These are phyloP conservation scores for Fusarium mundagurra DNA, from an alignment of 2,329 filamentous ascomycete genomes.

Conservation along the genomic window DNA sequence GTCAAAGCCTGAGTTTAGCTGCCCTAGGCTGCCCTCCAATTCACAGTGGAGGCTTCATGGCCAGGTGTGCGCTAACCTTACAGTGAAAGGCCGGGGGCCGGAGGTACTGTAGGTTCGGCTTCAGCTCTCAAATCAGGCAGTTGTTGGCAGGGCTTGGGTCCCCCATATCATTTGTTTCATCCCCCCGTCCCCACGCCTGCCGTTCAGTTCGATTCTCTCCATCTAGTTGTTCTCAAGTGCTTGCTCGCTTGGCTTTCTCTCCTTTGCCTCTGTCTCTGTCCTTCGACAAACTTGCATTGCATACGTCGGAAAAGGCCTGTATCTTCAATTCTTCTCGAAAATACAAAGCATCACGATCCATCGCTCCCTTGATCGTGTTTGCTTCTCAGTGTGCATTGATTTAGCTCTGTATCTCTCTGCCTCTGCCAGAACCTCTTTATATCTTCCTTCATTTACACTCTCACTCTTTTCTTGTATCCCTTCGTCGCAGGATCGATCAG, in stretches of 20 bases:
- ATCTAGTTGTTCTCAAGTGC: constrained; percentile 20
- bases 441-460: constrained; percentile 16
- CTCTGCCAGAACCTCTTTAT: constrained; percentile 16
- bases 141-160: background rate
- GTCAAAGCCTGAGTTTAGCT: constrained; percentile 1
- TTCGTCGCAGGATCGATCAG: constrained; percentile 45
- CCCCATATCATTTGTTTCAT: constrained; percentile 45
- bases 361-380: constrained; percentile 36
- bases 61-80: background rate
- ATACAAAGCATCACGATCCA: constrained; percentile 26
- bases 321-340: constrained; percentile 39
- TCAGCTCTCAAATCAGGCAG: constrained; percentile 12
- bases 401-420: constrained; percentile 1
- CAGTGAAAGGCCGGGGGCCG: constrained; percentile 4
- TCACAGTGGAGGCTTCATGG: background rate
- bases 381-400: constrained; percentile 26
- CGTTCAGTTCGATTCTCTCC: constrained; percentile 12
- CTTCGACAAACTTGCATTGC: constrained; percentile 20
- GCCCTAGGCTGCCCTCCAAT: background rate
- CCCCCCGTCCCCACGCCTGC: constrained; percentile 34
- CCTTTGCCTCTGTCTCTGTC: constrained; percentile 27
- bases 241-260: constrained; percentile 28
- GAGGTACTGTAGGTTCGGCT: background rate
- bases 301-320: constrained; percentile 34
- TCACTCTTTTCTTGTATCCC: constrained; percentile 22